Percentiles rank a stretch among this genome's conserved stretches.
Evolutionary conservation across 352 stramenopile species (phyloP).

Genomic region (Phytophthora constricta): DNA sequence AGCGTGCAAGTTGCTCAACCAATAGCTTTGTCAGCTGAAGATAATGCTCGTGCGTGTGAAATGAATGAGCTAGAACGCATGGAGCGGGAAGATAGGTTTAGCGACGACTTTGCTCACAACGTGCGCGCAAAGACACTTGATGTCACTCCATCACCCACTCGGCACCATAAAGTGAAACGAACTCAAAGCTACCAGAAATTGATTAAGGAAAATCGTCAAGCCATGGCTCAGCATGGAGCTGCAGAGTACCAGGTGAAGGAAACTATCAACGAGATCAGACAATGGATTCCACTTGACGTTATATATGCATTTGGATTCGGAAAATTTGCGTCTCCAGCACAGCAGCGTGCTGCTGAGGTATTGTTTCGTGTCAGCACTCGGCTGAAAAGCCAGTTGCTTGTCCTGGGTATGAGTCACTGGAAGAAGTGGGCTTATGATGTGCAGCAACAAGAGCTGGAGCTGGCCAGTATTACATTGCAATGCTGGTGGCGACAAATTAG

Average conservation of each 20-base stretch:
- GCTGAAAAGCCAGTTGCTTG: conserved; percentile 48
- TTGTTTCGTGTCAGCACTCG: conserved; percentile 52
- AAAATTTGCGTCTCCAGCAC: conserved; percentile 65
- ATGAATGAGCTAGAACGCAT: conserved; percentile 1
- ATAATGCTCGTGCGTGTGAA: background rate
- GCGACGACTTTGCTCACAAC: background rate
- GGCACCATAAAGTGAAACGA: conserved; percentile 3
- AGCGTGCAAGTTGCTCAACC: background rate
- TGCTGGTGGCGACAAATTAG: conserved; percentile 69
- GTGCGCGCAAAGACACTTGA: background rate
- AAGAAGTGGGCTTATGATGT: conserved; percentile 29
- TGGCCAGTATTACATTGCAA: conserved; percentile 39
- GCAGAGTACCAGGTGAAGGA: conserved; percentile 49
- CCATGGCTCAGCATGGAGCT: conserved; percentile 20
- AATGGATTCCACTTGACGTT: conserved; percentile 68
- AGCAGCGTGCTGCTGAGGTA: conserved; percentile 59
- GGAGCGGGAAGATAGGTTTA: conserved; percentile 3
- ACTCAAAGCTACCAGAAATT: conserved; percentile 26
- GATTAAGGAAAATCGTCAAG: conserved; percentile 10
- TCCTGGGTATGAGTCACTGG: conserved; percentile 57
- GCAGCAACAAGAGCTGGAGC: conserved; percentile 19
- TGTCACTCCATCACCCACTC: background rate
- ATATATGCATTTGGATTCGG: conserved; percentile 68
- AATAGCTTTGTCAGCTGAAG: background rate
- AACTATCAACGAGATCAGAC: conserved; percentile 56